Evolutionary conservation across 768 basidiomycete species (phyloP).

Genomic region (Lactarius indigo): DNA sequence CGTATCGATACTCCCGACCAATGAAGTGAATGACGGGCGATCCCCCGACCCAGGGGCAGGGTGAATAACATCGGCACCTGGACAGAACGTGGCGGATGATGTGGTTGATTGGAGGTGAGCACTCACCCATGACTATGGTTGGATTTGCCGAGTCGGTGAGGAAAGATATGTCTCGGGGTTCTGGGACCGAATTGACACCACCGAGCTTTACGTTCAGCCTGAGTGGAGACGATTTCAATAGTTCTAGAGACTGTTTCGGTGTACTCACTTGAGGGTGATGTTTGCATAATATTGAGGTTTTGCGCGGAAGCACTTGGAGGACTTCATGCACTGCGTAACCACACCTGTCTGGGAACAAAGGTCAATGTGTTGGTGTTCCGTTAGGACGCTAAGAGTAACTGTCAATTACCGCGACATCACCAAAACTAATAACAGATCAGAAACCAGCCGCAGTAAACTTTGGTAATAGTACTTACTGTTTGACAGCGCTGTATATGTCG

Average conservation of each 20-base stretch:
- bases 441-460: not conserved
- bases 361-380: not conserved
- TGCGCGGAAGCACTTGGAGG: slow-evolving; percentile 58
- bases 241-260: not conserved
- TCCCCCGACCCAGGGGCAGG: slow-evolving; percentile 78
- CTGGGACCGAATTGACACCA: slow-evolving; percentile 77
- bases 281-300: slow-evolving; percentile 81
- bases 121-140: slow-evolving; percentile 72
- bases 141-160: slow-evolving; percentile 70
- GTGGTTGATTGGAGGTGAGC: not conserved
- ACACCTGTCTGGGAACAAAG: slow-evolving; percentile 53
- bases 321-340: slow-evolving; percentile 76
- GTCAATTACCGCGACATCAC: slow-evolving; percentile 53
- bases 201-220: slow-evolving; percentile 85
- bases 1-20: slow-evolving; percentile 78
- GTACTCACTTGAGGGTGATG: slow-evolving; percentile 67
- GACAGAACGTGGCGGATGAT: not conserved
- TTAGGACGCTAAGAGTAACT: not conserved
- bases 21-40: slow-evolving; percentile 74
- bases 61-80: slow-evolving; percentile 82
- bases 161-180: slow-evolving; percentile 58
- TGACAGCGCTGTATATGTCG: slow-evolving; percentile 73
- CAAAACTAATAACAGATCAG: slow-evolving; percentile 47
- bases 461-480: slow-evolving; percentile 53
- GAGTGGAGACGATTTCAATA: slow-evolving; percentile 7